These are phyloP conservation scores for Fusarium compactum DNA, from an alignment of 2,329 filamentous ascomycete species.

Conservation along the genomic window DNA sequence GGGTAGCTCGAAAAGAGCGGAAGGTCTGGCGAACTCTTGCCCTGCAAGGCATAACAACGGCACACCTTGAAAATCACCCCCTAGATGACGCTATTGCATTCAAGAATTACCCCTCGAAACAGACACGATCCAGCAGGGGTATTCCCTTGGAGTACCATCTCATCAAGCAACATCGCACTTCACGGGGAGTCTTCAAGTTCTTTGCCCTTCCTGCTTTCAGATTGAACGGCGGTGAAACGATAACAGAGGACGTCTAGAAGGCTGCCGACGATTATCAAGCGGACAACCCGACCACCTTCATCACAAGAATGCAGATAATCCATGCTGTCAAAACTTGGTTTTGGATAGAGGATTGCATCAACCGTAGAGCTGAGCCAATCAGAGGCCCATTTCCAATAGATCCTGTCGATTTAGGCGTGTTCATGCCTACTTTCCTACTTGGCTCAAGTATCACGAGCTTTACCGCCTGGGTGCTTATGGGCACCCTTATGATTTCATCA, in stretches of 20 bases:
- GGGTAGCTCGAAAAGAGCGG: accelerated
- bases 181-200: not conserved
- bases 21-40: not conserved
- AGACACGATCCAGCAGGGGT: not conserved
- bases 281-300: not conserved
- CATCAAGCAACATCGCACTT: accelerated
- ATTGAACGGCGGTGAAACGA: not conserved
- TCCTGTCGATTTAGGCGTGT: not conserved
- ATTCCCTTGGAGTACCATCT: not conserved
- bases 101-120: accelerated
- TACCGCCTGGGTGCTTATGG: not conserved
- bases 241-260: not conserved
- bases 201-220: not conserved
- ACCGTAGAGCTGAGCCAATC: not conserved
- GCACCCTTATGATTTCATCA: slow-evolving; percentile 3
- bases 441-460: slow-evolving; percentile 8
- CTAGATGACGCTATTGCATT: not conserved
- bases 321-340: slow-evolving; percentile 1
- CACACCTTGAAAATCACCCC: not conserved
- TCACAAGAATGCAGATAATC: not conserved
- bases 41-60: not conserved
- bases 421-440: slow-evolving; percentile 11
- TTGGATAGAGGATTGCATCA: not conserved
- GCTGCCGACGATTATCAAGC: not conserved
- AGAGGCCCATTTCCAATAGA: accelerated